Base-by-base conservation (phyloP, 2,329 filamentous ascomycete genomes). In the Colletotrichum sp. region DNA sequence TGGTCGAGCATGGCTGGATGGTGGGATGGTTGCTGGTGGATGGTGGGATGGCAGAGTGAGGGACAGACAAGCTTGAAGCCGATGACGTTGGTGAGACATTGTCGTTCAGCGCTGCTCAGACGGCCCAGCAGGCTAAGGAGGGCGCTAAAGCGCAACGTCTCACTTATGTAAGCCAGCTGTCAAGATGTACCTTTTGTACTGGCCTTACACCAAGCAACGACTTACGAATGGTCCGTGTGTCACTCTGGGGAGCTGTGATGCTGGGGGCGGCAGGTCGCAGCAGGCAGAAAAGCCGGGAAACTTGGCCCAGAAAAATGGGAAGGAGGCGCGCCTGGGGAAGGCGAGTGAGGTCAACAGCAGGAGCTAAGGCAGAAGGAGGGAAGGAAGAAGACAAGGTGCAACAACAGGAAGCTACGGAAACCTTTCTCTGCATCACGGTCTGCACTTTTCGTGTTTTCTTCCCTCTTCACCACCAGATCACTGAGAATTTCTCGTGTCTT, bases 21-120 rank as follows among this genome's bases (percentile, higher is more conserved):
- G 59, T 62, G 30, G 30, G 18, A 21, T 62, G 16, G 18, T 60
- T 60, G 44, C 15, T 21, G 15, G 39, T n/a, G 65, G 26, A 52
- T 69, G 67, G 67, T 44, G 44, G 44, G 44, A 49, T 49, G 44
- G 44, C 44, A 49, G 44, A 49, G 55, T 15, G 21, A 28, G 32
- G 36, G 30, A 59, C 21, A 65, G 49, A 76, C 59, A 69, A 28
- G 24, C 44, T 72, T 39, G 59, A 65, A 36, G 65, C 57, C 74
- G 59, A 76, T 76, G 74, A 76, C 74, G 74, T 76, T 76, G 59
- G 59, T 74, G 74, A 76, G 70, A 76, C 70, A 76, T 75, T 39
- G 69, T 13, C 49, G 72, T 60, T 66, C 63, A 49, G 64, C 34
- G 13, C n/a, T 69, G 30, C 69, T 64, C 69, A 44, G 36, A 52